Evolutionary conservation across 2,329 filamentous ascomycete species (phyloP).

Genomic region (Aspergillus sp.): DNA sequence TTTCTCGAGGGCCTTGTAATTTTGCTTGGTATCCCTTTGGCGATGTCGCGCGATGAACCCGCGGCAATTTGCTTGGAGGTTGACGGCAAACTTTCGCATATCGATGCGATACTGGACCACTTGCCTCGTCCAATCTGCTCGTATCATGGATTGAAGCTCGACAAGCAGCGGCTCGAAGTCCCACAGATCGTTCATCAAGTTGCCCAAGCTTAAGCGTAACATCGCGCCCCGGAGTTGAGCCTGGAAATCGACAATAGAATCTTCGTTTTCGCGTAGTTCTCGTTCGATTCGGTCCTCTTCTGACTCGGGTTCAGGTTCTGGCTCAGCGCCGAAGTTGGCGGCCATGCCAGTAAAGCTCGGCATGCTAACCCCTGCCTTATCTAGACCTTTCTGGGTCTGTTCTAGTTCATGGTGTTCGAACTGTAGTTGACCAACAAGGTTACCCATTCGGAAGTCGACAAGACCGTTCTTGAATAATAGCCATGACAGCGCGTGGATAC

Average conservation of each 20-base stretch:
- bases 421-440: constrained; percentile 91
- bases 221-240: constrained; percentile 81
- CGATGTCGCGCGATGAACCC: constrained; percentile 71
- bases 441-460: constrained; percentile 93
- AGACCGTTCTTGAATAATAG: constrained; percentile 94
- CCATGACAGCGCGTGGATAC: constrained; percentile 96
- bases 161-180: constrained; percentile 74
- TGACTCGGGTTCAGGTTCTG: constrained; percentile 71
- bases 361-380: constrained; percentile 93
- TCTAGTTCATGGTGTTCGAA: constrained; percentile 98
- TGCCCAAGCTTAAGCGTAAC: constrained; percentile 71
- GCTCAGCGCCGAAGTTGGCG: constrained; percentile 87
- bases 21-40: constrained; percentile 63
- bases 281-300: constrained; percentile 86
- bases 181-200: constrained; percentile 88
- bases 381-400: constrained; percentile 92
- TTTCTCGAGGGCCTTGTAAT: constrained; percentile 70
- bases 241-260: constrained; percentile 74
- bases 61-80: constrained; percentile 75
- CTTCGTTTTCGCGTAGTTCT: constrained; percentile 76
- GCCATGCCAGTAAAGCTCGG: constrained; percentile 98
- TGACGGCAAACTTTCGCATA: constrained; percentile 77
- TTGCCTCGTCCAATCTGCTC: constrained; percentile 84
- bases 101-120: constrained; percentile 76
- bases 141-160: constrained; percentile 80